These are phyloP conservation scores for Plasmodium adleri DNA, from an alignment of 169 alveolate genomes.

Conservation along the genomic window DNA sequence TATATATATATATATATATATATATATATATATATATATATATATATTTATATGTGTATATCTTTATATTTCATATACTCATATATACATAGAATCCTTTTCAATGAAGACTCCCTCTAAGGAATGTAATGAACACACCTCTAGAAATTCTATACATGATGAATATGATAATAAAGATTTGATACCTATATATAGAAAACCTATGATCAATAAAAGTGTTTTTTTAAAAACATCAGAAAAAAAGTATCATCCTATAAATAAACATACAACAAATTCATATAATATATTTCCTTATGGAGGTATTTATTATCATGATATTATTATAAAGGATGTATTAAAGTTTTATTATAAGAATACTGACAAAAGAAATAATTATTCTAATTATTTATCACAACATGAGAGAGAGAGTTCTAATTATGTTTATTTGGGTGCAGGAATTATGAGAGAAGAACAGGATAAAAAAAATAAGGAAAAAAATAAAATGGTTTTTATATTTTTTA, in stretches of 20 bases:
- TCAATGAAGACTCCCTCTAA: neutral
- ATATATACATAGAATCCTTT: neutral
- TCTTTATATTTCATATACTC: neutral
- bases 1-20: no score
- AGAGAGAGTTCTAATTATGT: conserved; percentile 1
- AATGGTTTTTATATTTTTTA: conserved; percentile 71
- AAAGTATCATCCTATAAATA: conserved; percentile 2
- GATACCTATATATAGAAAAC: conserved; percentile 36
- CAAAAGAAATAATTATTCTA: neutral
- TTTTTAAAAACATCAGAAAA: conserved; percentile 17
- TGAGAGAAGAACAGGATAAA: conserved; percentile 39
- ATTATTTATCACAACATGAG: neutral
- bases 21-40: neutral
- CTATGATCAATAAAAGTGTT: conserved; percentile 21
- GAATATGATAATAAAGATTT: conserved; percentile 46
- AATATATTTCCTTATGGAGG: conserved; percentile 72
- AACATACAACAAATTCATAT: conserved; percentile 23
- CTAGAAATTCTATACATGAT: conserved; percentile 2
- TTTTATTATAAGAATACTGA: conserved; percentile 12
- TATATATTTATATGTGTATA: neutral
- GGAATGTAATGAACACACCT: neutral
- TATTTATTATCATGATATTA: conserved; percentile 45
- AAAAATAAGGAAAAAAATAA: conserved; percentile 48
- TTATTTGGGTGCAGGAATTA: conserved; percentile 53
- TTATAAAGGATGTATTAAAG: conserved; percentile 50